Evolutionary conservation across 2,329 filamentous ascomycete species (phyloP).

Genomic region (Pseudohalonectria lignicola): DNA sequence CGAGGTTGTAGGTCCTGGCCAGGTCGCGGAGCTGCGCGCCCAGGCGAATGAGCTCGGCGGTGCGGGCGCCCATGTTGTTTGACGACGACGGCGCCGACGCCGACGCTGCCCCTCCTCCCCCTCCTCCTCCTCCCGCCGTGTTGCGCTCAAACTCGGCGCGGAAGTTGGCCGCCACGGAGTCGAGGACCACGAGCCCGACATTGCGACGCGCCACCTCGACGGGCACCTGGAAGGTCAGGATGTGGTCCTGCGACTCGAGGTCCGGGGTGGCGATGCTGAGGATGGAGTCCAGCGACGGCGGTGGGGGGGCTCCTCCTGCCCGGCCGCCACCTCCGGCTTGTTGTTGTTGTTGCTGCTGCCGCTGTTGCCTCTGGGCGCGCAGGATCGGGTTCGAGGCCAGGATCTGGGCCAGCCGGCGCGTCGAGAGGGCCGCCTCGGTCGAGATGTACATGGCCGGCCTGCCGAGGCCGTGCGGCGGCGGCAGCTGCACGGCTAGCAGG

Average conservation of each 20-base stretch:
- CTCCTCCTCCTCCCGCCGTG: conserved; percentile 20
- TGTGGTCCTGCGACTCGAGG: conserved; percentile 91
- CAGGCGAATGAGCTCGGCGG: conserved; percentile 64
- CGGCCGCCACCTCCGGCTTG: too few species aligned
- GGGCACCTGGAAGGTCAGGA: conserved; percentile 84
- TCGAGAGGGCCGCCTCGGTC: conserved; percentile 79
- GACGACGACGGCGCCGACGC: conserved; percentile 1
- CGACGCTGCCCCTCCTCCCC: neutral
- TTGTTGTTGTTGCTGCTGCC: conserved; percentile 3
- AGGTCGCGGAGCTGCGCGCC: conserved; percentile 67
- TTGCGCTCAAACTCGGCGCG: conserved; percentile 73
- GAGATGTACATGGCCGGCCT: conserved; percentile 84
- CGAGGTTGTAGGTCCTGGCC: conserved; percentile 63
- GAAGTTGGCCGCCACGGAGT: conserved; percentile 93
- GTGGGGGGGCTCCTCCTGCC: too few species aligned
- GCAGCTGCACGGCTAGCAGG: conserved; percentile 74
- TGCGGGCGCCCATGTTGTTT: conserved; percentile 62
- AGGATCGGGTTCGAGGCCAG: conserved; percentile 56
- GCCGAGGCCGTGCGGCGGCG: conserved; percentile 57
- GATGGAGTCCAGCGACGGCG: conserved; percentile 62
- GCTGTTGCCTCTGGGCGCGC: conserved; percentile 22
- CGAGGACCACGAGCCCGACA: conserved; percentile 73
- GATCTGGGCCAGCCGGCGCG: conserved; percentile 70
- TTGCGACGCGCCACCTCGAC: conserved; percentile 67
- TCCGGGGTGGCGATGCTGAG: conserved; percentile 77